phyloP scores from a whole-genome alignment of 148 eudicot genomes.

The Pouteria glomerata region DNA sequence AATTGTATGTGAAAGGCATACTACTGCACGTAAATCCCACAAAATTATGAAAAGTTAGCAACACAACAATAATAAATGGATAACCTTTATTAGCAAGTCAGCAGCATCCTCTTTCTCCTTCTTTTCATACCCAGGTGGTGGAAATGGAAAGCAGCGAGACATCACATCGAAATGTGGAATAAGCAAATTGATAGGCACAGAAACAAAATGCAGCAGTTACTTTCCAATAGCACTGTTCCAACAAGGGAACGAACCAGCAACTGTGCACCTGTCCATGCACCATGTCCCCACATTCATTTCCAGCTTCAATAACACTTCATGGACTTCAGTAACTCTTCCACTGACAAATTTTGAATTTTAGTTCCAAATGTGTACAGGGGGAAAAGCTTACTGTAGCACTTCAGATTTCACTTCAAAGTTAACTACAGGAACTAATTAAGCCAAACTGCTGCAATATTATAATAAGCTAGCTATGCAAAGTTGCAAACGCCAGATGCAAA shows the following conservation, averaged over 20 bases:
- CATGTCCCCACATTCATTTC: constrained; percentile 72
- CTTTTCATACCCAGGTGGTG: constrained; percentile 95
- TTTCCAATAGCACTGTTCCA: constrained; percentile 33
- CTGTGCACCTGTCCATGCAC: constrained; percentile 68
- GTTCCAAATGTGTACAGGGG: not conserved
- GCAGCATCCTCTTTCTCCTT: constrained; percentile 51
- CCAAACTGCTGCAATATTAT: not conserved
- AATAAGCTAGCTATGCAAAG: not conserved
- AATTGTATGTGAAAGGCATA: not conserved
- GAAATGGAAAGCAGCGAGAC: constrained; percentile 98
- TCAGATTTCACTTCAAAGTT: not conserved
- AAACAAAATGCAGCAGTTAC: constrained; percentile 30
- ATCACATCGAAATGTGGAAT: constrained; percentile 37
- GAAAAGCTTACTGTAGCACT: not conserved
- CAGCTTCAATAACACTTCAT: constrained; percentile 40
- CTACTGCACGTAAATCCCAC: not conserved
- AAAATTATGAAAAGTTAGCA: not conserved
- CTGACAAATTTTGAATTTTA: constrained; percentile 3
- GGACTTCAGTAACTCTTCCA: constrained; percentile 2
- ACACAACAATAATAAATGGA: not conserved
- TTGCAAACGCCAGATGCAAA: not conserved
- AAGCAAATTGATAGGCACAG: constrained; percentile 24
- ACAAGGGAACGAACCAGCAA: constrained; percentile 50
- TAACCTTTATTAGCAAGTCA: constrained; percentile 67
- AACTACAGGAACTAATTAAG: not conserved